Evolutionary conservation across 2,329 filamentous ascomycete species (phyloP), one percentile per base, ranked within the genome.

Genomic region (Alternaria consortialis): DNA sequence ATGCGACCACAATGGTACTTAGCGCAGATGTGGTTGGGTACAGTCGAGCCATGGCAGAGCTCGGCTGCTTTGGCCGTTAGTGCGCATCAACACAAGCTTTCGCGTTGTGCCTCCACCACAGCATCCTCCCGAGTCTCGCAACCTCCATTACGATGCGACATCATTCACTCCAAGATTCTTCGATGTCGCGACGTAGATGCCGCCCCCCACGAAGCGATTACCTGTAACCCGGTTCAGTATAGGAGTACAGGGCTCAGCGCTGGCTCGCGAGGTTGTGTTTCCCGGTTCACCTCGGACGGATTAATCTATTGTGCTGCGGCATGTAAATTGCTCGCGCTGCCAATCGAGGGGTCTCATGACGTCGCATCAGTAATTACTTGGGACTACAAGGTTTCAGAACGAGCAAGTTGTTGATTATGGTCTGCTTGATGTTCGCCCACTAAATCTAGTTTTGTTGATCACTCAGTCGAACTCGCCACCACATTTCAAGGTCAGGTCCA

Each of bases 241-340:
- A 68, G 63, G 58, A 58, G 27, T 12, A 15, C 39, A 34, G 40
- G 52, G 52, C 44, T 29, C 46, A 34, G 57, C 31, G 54, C 53
- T 66, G 58, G 60, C 58, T 52, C 52, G 27, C 47, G 17, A 53
- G 36, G 44, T 44, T 23, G 43, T 25, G 37, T 62, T 60, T 48
- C 55, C 65, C 60, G 65, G 65, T 68, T 53, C 37, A 55, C 23
- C 2, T 62, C 56, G 40, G 60, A 36, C 47, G 27, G 43, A 48
- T 54, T 62, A 66, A 68, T 68, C 48, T 68, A 68, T 56, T 37
- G 23, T 46, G 40, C 53, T 54, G 59, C 64, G 58, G 51, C 61
- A 66, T 43, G 39, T 64, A 68, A 36, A 68, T 64, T 68, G 53
- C 53, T 51, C 31, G 58, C 52, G 53, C 50, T 44, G 31, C 50